Conservation (phyloP, 129 eudicot genomes). For the Daucus carota region DH1_v3.0 NC_030386.2:26644001-26644500, state of each 20-base stretch:
- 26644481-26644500: not conserved
- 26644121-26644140: not conserved
- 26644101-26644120: not conserved
- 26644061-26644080: not conserved
- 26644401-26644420: not conserved
- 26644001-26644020: not conserved
- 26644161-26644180: slow-evolving; percentile 4
- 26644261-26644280: not conserved
- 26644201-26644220: not conserved
- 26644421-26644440: not conserved
- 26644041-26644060: not conserved
- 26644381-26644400: not conserved
- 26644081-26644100: not conserved
- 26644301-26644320: slow-evolving; percentile 94
- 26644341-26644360: slow-evolving; percentile 82
- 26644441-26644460: not conserved
- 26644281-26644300: slow-evolving; percentile 28
- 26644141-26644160: not conserved
- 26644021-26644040: not conserved
- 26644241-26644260: not conserved
- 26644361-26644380: slow-evolving; percentile 49
- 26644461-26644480: not conserved
- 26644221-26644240: not conserved
- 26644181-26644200: not conserved
- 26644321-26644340: slow-evolving; percentile 94